phyloP scores from a whole-genome alignment of 75 land plant genomes.

The Pinus taeda region DNA sequence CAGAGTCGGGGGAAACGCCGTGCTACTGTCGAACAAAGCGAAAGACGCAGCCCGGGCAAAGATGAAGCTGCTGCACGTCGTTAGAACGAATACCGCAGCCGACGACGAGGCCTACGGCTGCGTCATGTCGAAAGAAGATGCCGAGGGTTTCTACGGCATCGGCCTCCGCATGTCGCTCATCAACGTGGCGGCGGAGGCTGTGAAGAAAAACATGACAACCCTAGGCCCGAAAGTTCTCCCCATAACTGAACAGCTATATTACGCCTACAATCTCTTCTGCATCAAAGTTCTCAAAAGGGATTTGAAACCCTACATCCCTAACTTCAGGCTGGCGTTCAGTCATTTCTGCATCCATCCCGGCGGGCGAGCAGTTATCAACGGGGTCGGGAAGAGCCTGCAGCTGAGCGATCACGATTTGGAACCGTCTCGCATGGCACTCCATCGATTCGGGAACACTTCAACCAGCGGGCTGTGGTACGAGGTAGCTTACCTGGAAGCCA shows the following conservation, averaged over 20 bases:
- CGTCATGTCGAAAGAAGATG: not conserved
- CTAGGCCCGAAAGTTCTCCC: not conserved
- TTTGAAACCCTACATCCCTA: not conserved
- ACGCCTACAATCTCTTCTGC: not conserved
- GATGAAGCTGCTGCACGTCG: not conserved
- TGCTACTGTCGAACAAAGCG: not conserved
- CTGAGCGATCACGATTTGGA: constrained; percentile 44
- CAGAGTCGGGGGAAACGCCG: not conserved
- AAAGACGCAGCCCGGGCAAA: not conserved
- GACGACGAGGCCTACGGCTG: not conserved
- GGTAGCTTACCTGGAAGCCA: constrained; percentile 61
- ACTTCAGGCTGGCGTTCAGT: not conserved
- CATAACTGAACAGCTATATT: not conserved
- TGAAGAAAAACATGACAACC: not conserved
- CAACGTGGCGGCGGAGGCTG: not conserved
- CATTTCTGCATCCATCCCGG: constrained; percentile 35
- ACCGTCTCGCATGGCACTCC: constrained; percentile 61
- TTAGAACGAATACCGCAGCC: not conserved
- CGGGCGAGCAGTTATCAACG: constrained; percentile 53
- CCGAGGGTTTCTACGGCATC: not conserved
- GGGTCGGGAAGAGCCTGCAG: constrained; percentile 22
- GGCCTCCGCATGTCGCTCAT: not conserved
- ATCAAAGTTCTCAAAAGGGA: not conserved
- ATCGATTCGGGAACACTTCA: constrained; percentile 72
- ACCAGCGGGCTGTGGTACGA: constrained; percentile 62